These are phyloP conservation scores for Dactylellina cionopaga DNA, from an alignment of 2,329 filamentous ascomycete genomes.

Conservation along the genomic window DNA sequence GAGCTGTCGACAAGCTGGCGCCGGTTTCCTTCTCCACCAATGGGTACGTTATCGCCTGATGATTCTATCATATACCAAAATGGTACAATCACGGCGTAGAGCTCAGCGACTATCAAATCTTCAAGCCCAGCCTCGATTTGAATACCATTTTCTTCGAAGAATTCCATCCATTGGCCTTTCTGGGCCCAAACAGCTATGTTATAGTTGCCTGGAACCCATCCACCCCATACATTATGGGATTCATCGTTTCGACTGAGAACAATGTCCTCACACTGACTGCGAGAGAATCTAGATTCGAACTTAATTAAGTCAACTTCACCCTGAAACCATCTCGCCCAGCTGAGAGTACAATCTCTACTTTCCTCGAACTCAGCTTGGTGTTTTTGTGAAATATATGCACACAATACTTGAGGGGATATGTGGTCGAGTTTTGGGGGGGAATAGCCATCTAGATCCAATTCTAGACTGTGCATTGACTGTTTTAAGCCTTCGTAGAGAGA, in stretches of 20 bases:
- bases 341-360: not conserved
- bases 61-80: too few relatives aligned
- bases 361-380: not conserved
- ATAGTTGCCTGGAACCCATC: not conserved
- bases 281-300: not conserved
- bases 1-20: too few relatives aligned
- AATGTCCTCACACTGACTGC: not conserved
- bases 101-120: too few relatives aligned
- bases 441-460: too few relatives aligned
- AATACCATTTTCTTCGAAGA: not conserved
- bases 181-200: not conserved
- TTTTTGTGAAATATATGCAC: not conserved
- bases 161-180: not conserved
- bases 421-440: not conserved
- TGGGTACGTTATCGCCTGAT: too few relatives aligned
- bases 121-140: too few relatives aligned
- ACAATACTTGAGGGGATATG: not conserved
- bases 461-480: not conserved
- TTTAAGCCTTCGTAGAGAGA: not conserved
- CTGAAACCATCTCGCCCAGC: not conserved
- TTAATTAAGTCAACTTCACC: not conserved
- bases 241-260: not conserved
- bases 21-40: too few relatives aligned
- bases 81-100: too few relatives aligned
- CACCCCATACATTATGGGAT: not conserved